Conservation (phyloP, 768 basidiomycete genomes). For the Mycena polygramma region DNA sequence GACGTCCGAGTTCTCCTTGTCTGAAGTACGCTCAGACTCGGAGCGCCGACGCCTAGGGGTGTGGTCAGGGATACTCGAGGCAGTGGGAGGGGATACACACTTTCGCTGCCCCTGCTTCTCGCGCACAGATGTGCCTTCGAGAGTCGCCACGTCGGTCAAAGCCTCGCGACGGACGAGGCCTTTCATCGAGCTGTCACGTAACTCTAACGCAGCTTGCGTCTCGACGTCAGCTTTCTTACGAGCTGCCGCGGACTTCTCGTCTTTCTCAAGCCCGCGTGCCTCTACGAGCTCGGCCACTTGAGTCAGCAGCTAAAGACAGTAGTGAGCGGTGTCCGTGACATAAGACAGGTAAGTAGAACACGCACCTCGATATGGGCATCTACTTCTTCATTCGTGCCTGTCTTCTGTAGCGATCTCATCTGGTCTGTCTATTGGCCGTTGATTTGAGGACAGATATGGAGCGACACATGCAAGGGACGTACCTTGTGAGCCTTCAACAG, state of each 20-base stretch:
- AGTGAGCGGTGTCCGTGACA: no score
- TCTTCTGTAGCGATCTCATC: neutral
- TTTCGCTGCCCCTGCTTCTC: constrained; percentile 33
- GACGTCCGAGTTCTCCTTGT: constrained; percentile 17
- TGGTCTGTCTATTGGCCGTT: neutral
- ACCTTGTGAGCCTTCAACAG: neutral
- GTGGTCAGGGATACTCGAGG: neutral
- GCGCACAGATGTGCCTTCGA: constrained; percentile 25
- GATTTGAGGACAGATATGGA: neutral
- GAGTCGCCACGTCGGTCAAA: constrained; percentile 10
- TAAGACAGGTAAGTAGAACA: neutral
- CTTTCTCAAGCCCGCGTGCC: constrained; percentile 1
- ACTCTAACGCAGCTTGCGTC: constrained; percentile 10
- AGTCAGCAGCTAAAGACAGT: constrained; percentile 8
- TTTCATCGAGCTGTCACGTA: constrained; percentile 29
- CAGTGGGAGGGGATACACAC: constrained; percentile 15
- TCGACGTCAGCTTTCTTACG: constrained; percentile 27
- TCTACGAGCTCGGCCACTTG: constrained; percentile 17
- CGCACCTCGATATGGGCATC: neutral
- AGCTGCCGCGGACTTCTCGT: constrained; percentile 10
- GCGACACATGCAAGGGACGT: neutral
- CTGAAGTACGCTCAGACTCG: neutral
- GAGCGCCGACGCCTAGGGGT: neutral
- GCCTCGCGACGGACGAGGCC: constrained; percentile 24
- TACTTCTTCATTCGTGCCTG: neutral